Conservation (phyloP, 2,329 filamentous ascomycete species). For the Calonectria fujianensis region DNA sequence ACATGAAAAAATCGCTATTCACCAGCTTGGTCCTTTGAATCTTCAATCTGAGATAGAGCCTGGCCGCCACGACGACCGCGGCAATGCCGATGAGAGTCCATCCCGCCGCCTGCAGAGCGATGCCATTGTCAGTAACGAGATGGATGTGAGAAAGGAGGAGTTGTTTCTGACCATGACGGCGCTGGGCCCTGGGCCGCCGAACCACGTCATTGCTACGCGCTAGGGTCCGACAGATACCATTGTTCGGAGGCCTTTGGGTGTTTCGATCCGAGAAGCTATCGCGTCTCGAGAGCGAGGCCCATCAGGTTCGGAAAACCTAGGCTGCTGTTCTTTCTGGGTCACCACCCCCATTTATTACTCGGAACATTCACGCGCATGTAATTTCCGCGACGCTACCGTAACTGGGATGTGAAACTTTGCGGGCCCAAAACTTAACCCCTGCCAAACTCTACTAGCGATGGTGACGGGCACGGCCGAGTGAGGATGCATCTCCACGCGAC, state of each 20-base stretch:
- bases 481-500: not conserved
- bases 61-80: not conserved
- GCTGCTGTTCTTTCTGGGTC: not conserved
- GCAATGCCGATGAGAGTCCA: conserved; percentile 25
- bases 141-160: not conserved
- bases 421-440: not conserved
- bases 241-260: not conserved
- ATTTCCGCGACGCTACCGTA: not conserved
- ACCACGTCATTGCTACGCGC: not conserved
- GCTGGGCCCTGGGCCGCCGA: not conserved
- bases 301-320: not conserved
- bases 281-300: conserved; percentile 6
- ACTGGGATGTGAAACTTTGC: not conserved
- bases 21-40: conserved; percentile 9
- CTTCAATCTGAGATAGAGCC: conserved; percentile 14
- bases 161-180: conserved; percentile 4
- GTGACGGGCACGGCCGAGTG: not conserved
- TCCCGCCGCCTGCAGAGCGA: conserved; percentile 4
- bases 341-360: not conserved
- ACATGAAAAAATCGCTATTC: conserved; percentile 16
- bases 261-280: conserved; percentile 9
- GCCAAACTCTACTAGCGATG: not conserved
- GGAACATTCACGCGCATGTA: not conserved
- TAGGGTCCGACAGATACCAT: not conserved
- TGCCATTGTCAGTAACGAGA: not conserved